phyloP scores from a whole-genome alignment of 1,284 basidiomycete genomes.

The Pisolithus thermaeus region DNA sequence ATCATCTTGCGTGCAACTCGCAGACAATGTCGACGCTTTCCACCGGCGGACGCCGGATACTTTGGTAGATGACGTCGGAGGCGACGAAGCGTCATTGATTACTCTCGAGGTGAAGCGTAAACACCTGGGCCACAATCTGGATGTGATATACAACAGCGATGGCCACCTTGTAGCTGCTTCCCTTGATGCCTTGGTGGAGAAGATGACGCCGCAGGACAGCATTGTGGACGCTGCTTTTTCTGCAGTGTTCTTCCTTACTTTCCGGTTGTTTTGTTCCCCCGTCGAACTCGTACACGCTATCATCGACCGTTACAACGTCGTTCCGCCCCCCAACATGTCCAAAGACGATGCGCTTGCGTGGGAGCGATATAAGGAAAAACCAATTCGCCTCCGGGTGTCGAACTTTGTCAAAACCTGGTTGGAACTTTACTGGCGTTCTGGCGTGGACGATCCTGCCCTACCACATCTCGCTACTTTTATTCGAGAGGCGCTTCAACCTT shows the following conservation, averaged over 20 bases:
- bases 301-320: conserved; percentile 77
- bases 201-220: conserved; percentile 93
- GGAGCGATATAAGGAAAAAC: conserved; percentile 83
- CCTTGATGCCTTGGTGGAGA: conserved; percentile 83
- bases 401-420: conserved; percentile 94
- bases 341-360: conserved; percentile 67
- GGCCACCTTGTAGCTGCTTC: conserved; percentile 90
- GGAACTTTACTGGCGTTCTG: conserved; percentile 82
- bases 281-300: conserved; percentile 71
- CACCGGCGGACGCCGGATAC: conserved; percentile 26
- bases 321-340: conserved; percentile 52
- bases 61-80: conserved; percentile 51
- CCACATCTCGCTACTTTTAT: conserved; percentile 60
- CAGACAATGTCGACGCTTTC: conserved; percentile 51
- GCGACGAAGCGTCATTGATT: conserved; percentile 46
- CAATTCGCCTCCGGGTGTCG: conserved; percentile 83
- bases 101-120: conserved; percentile 44
- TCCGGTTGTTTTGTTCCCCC: conserved; percentile 89
- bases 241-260: conserved; percentile 91
- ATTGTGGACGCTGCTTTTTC: conserved; percentile 82
- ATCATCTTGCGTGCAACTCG: conserved; percentile 42
- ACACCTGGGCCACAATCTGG: conserved; percentile 66
- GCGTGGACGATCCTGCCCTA: conserved; percentile 58
- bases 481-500: conserved; percentile 51
- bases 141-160: conserved; percentile 88